These are phyloP conservation scores for Durusdinium trenchii DNA, from an alignment of 73 alveolate genomes.

Conservation along the genomic window DNA sequence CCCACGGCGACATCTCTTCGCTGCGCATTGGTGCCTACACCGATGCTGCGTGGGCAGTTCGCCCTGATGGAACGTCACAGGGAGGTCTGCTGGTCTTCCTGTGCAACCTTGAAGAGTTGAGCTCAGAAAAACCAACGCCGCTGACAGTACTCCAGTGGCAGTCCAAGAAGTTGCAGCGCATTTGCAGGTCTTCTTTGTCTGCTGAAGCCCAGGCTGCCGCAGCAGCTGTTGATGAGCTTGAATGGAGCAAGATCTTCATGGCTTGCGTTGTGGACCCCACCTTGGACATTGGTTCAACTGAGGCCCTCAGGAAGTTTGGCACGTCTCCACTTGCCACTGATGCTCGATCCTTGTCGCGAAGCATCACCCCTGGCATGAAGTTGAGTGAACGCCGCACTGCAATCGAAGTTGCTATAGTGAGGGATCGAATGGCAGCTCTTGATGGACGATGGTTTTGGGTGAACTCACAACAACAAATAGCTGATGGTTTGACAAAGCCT, in stretches of 20 bases:
- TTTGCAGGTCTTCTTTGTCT: neutral
- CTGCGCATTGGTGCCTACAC: constrained; percentile 23
- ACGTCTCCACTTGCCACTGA: neutral
- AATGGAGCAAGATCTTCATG: neutral
- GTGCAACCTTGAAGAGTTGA: neutral
- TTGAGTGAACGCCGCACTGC: neutral
- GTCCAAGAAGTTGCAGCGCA: neutral
- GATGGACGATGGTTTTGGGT: neutral
- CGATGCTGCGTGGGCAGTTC: constrained; percentile 40
- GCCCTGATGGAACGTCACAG: constrained; percentile 8
- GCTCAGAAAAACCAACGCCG: neutral
- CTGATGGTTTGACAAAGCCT: neutral
- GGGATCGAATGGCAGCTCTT: neutral
- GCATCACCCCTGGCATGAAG: neutral
- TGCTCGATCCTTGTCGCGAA: neutral
- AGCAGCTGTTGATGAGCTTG: neutral
- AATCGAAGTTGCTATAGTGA: neutral
- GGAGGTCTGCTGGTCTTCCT: neutral
- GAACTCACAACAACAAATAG: neutral
- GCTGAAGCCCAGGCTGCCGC: neutral
- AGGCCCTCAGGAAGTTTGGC: neutral
- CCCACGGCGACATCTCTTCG: neutral
- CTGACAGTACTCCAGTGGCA: neutral
- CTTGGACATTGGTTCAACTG: neutral
- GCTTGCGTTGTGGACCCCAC: neutral